These are phyloP conservation scores for Phytophthora constricta DNA, from an alignment of 352 stramenopile species.

Conservation along the genomic window DNA sequence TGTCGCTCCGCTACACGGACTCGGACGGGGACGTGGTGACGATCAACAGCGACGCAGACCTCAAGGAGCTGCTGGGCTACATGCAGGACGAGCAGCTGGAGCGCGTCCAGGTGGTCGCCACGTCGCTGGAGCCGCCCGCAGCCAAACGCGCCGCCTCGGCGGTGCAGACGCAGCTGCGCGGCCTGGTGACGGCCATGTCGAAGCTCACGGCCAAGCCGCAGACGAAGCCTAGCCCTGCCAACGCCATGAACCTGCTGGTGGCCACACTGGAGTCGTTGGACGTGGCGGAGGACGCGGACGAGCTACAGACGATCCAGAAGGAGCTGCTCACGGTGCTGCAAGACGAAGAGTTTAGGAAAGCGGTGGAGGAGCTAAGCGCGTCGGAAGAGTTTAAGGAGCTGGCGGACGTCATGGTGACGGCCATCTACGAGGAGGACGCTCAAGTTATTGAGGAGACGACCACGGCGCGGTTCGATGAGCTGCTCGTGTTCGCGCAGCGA, in stretches of 20 bases:
- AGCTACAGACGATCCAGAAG: slow-evolving; percentile 50
- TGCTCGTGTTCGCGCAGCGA: slow-evolving; percentile 49
- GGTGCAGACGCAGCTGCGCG: slow-evolving; percentile 50
- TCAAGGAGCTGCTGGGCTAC: slow-evolving; percentile 56
- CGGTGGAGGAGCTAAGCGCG: slow-evolving; percentile 40
- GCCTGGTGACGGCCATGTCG: slow-evolving; percentile 58
- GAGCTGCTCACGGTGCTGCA: slow-evolving; percentile 51
- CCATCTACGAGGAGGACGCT: slow-evolving; percentile 43
- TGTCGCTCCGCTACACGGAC: slow-evolving; percentile 56
- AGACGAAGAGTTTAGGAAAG: slow-evolving; percentile 40
- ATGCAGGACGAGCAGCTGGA: slow-evolving; percentile 60
- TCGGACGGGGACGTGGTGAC: slow-evolving; percentile 67
- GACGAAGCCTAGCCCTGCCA: slow-evolving; percentile 43
- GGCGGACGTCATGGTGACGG: slow-evolving; percentile 32
- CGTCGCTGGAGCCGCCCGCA: slow-evolving; percentile 3
- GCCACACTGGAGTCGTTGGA: slow-evolving; percentile 52
- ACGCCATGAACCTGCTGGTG: slow-evolving; percentile 48
- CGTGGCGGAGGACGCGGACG: slow-evolving; percentile 44
- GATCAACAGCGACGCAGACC: slow-evolving; percentile 56
- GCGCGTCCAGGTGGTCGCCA: slow-evolving; percentile 41
- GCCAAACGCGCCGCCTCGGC: slow-evolving; percentile 17
- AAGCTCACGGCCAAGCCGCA: slow-evolving; percentile 54
- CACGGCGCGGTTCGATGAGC: slow-evolving; percentile 39
- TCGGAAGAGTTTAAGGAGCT: slow-evolving; percentile 50
- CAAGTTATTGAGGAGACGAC: slow-evolving; percentile 41